phyloP scores from a whole-genome alignment of 2,329 filamentous ascomycete species.

The Neopestalotiopsis rosae region DNA sequence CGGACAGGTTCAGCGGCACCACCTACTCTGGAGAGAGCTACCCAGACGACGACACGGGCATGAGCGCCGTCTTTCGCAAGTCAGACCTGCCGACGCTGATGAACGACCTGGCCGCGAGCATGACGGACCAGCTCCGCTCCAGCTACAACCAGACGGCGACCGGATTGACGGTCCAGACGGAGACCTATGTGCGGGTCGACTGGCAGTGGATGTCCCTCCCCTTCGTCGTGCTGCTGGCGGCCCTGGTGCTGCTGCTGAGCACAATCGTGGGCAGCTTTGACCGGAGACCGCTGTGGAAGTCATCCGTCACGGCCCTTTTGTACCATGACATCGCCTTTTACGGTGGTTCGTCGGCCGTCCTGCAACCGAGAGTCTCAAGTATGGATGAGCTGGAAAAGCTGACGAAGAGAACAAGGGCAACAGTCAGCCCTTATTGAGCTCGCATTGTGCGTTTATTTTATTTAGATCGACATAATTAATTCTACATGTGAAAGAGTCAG shows the following conservation, averaged over 20 bases:
- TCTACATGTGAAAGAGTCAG: too few relatives aligned
- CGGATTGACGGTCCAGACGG: neutral
- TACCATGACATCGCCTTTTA: neutral
- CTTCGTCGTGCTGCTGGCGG: neutral
- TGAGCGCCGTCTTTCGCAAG: neutral
- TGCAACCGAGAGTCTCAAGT: too few relatives aligned
- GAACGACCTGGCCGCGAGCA: neutral
- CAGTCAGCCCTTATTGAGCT: too few relatives aligned
- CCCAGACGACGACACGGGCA: neutral
- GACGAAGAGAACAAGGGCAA: too few relatives aligned
- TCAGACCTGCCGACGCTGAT: neutral
- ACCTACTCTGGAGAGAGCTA: neutral
- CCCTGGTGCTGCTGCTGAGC: neutral
- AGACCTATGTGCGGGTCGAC: neutral
- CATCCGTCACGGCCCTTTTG: neutral
- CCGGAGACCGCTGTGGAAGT: neutral
- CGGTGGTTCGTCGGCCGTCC: too few relatives aligned
- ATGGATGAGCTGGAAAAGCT: too few relatives aligned
- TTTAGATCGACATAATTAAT: too few relatives aligned
- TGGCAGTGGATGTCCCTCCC: neutral
- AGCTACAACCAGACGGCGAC: neutral
- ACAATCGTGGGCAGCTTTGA: neutral
- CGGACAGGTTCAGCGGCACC: neutral
- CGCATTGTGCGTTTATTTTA: too few relatives aligned
- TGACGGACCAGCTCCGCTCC: neutral